Conservation (phyloP, 352 stramenopile genomes). For the Phytophthora cajani region DNA sequence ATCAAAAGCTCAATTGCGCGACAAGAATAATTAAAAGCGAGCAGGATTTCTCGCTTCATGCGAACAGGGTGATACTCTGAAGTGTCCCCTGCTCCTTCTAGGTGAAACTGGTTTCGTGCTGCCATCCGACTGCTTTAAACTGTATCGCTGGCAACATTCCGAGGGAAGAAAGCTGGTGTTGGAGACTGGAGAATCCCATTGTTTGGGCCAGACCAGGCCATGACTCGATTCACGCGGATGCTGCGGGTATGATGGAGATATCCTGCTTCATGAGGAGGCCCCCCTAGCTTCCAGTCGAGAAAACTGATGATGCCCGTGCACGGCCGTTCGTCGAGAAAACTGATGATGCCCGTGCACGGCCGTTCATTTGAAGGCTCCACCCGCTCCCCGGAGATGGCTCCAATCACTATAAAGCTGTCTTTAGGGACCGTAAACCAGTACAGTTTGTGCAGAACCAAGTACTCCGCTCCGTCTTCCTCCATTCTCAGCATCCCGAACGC, state of each 20-base stretch:
- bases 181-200: not conserved
- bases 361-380: conserved; percentile 7
- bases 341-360: conserved; percentile 1
- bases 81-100: no score
- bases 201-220: conserved; percentile 3
- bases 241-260: not conserved
- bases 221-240: not conserved
- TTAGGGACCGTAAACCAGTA: conserved; percentile 2
- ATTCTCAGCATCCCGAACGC: conserved; percentile 8
- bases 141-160: not conserved
- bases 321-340: conserved; percentile 10
- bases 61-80: no score
- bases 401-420: conserved; percentile 14
- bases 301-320: conserved; percentile 6
- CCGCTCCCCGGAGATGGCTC: not conserved
- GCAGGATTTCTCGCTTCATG: no score
- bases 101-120: no score
- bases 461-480: conserved; percentile 3
- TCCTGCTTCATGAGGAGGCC: not conserved
- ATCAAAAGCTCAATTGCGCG: no score
- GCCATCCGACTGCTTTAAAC: not conserved
- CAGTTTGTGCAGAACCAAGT: conserved; percentile 8
- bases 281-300: conserved; percentile 2
- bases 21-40: no score
- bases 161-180: not conserved